Conservation (phyloP, 1,284 basidiomycete genomes). For the Agroathelia rolfsii region DNA sequence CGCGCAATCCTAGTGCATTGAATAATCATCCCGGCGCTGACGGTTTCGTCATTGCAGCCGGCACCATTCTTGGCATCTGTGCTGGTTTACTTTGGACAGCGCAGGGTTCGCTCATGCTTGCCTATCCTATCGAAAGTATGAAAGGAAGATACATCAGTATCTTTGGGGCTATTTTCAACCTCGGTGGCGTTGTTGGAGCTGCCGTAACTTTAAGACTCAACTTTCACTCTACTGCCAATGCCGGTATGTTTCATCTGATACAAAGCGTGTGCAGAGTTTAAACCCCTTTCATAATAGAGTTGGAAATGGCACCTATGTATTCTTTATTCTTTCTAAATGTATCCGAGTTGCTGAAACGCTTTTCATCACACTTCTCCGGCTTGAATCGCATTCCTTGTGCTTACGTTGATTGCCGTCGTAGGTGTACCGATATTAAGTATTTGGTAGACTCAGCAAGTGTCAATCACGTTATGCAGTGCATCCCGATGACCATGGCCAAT, state of each 20-base stretch:
- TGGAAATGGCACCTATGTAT: constrained; percentile 51
- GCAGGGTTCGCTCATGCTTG: constrained; percentile 76
- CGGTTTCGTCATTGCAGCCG: constrained; percentile 65
- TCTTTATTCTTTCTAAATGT: neutral
- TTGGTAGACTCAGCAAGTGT: too few species aligned
- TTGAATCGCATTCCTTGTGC: constrained; percentile 64
- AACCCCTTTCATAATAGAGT: constrained; percentile 29
- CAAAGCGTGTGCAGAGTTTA: constrained; percentile 3
- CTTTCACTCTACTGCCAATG: constrained; percentile 34
- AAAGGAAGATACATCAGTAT: constrained; percentile 74
- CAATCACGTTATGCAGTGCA: too few species aligned
- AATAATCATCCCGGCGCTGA: constrained; percentile 56
- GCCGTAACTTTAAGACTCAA: constrained; percentile 55
- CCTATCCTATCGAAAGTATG: constrained; percentile 68
- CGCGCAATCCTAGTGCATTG: constrained; percentile 34
- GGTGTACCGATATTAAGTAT: too few species aligned
- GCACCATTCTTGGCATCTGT: constrained; percentile 75
- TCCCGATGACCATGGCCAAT: constrained; percentile 61
- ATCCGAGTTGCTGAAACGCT: constrained; percentile 1
- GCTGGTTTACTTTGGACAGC: constrained; percentile 83
- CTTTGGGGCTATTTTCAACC: constrained; percentile 72
- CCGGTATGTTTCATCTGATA: too few species aligned
- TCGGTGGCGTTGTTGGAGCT: constrained; percentile 62
- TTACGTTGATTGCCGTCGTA: constrained; percentile 56
- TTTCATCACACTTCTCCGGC: constrained; percentile 1